Base-by-base conservation (phyloP, 2,329 filamentous ascomycete genomes). In the Nemania diffusa region DNA sequence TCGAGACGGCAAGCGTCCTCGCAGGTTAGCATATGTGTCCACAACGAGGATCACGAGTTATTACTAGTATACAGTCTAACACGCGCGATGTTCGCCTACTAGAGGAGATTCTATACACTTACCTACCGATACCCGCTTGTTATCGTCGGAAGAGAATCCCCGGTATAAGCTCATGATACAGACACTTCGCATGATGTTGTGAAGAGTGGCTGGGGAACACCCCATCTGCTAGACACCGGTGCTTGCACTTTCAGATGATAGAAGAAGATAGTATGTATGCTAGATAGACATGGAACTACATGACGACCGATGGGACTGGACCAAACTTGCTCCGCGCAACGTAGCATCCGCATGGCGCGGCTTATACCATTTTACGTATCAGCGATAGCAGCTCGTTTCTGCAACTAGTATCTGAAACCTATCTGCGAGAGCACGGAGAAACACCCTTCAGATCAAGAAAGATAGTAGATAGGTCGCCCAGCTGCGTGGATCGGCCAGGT, bases 301-400 rank as follows among this genome's bases (percentile, higher is more conserved):
- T 55, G 40, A 65, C 42, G 46, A 44, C 53, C 7, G 51, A 34
- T 29, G 17, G 40, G 57, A 65, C 46, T 56, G 37, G 57, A 26
- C 32, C 40, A 52, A 44, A 8, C 48, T 61, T 65, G 53, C 56
- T 52, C 58, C 57, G 62, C 68, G 70, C 68, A 72, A 70, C 68
- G 70, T 72, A 70, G 68, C 66, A 72, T 68, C 62, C 65, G 68
- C 65, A 62, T 69, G 57, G 58, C 61, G 59, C 65, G 68, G 70
- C 70, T 69, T 62, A 65, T 62, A 37, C 13, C 37, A 57, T 60
- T 51, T 59, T 42, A 66, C 42, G 59, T 57, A 58, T 63, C 24
- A 42, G 27, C 13, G n/a, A 55, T 48, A 11, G 44, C 37, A 60
- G 56, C 51, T 44, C 57, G 42, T 57, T 61, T 61, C 52, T 53